phyloP scores from a whole-genome alignment of 164 flowering plant genomes.

The Stephania cephalantha region DNA sequence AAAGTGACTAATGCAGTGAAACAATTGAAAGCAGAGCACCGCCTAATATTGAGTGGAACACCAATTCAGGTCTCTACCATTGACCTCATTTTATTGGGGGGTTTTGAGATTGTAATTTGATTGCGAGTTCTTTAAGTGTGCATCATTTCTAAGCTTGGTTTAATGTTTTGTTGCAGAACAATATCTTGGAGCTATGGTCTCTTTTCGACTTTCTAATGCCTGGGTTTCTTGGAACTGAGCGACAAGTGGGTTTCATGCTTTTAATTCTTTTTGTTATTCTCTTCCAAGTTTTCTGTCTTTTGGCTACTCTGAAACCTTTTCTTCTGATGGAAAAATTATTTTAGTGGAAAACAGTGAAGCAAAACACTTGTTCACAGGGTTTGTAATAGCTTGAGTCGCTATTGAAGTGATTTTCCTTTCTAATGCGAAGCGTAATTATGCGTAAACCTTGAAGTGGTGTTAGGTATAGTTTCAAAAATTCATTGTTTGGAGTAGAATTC shows the following conservation, averaged over 20 bases:
- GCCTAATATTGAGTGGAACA: constrained; percentile 91
- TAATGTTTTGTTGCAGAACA: constrained; percentile 53
- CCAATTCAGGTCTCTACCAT: constrained; percentile 81
- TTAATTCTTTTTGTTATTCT: not conserved
- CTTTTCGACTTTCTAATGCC: constrained; percentile 99
- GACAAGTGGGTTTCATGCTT: constrained; percentile 51
- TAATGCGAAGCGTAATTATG: no score
- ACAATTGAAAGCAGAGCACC: constrained; percentile 85
- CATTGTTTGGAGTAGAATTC: no score
- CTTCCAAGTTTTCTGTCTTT: not conserved
- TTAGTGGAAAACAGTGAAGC: no score
- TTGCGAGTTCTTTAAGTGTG: constrained; percentile 11
- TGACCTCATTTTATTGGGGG: constrained; percentile 3
- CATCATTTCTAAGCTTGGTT: constrained; percentile 6
- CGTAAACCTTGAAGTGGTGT: no score
- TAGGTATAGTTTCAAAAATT: no score
- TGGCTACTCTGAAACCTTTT: not conserved
- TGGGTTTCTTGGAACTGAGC: constrained; percentile 96
- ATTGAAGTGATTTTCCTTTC: no score
- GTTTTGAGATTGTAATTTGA: not conserved
- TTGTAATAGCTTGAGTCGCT: no score
- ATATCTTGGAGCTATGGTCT: constrained; percentile 94
- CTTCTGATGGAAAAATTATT: not conserved
- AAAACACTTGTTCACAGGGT: no score
- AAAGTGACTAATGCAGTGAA: constrained; percentile 88